phyloP scores from a whole-genome alignment of 306 rosid species.

The Gleditsia sinensis region DNA sequence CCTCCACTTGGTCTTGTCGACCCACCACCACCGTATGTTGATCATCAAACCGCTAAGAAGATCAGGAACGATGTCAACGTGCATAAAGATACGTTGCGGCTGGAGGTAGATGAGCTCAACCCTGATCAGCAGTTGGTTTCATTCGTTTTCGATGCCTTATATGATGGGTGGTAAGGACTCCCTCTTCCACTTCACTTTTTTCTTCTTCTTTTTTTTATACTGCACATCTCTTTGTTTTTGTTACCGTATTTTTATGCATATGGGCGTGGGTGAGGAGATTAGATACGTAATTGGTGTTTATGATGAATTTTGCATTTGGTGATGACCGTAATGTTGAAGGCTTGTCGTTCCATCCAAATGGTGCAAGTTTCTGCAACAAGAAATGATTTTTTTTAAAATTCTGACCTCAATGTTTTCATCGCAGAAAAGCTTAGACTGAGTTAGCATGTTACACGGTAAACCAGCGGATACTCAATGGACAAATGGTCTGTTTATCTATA shows the following conservation, averaged over 20 bases:
- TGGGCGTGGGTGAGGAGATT: not conserved
- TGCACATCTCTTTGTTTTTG: not conserved
- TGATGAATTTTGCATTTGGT: not conserved
- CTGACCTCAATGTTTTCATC: not conserved
- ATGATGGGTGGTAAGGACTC: conserved; percentile 67
- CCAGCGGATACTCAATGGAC: not conserved
- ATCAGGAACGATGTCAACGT: conserved; percentile 81
- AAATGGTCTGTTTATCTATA: not conserved
- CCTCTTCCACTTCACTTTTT: not conserved
- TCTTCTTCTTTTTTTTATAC: too few species aligned
- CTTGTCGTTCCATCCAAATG: not conserved
- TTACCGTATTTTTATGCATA: not conserved
- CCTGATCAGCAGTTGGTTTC: conserved; percentile 82
- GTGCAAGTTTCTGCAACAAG: not conserved
- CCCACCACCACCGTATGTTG: conserved; percentile 63
- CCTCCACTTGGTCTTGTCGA: conserved; percentile 27
- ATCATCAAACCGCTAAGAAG: conserved; percentile 83
- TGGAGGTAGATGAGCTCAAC: conserved; percentile 62
- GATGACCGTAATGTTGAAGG: not conserved
- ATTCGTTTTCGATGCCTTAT: conserved; percentile 78
- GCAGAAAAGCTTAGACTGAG: not conserved
- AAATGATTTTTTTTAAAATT: not conserved
- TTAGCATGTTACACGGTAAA: too few species aligned
- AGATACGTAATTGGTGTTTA: not conserved
- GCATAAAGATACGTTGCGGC: conserved; percentile 65